A percentile compares a stretch with the other conserved stretches of the same genome.
phyloP scores from a whole-genome alignment of 2,329 filamentous ascomycete genomes.

The Pezizomycotina sp. region DNA sequence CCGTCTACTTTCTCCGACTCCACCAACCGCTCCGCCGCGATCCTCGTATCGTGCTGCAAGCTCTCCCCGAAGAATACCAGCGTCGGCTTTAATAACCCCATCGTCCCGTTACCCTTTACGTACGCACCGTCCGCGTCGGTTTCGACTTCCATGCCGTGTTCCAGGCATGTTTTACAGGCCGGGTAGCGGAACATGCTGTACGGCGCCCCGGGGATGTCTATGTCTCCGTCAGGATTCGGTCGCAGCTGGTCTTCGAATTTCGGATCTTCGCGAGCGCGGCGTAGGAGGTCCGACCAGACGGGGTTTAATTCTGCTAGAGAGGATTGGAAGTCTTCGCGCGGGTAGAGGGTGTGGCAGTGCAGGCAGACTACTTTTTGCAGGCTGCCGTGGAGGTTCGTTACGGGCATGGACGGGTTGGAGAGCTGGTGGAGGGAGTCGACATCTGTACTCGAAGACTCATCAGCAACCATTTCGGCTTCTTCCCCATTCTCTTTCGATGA shows the following conservation, averaged over 20 bases:
- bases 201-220: slow-evolving; percentile 70
- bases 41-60: slow-evolving; percentile 53
- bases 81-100: slow-evolving; percentile 76
- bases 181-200: slow-evolving; percentile 88
- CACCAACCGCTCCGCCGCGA: slow-evolving; percentile 60
- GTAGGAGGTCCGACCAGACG: slow-evolving; percentile 65
- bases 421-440: slow-evolving; percentile 82
- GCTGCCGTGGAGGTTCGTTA: slow-evolving; percentile 82
- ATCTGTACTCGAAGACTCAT: slow-evolving; percentile 31
- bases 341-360: slow-evolving; percentile 55
- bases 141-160: slow-evolving; percentile 40
- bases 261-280: slow-evolving; percentile 57
- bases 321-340: slow-evolving; percentile 57
- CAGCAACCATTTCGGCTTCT: background rate
- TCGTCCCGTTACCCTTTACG: slow-evolving; percentile 22
- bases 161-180: slow-evolving; percentile 64
- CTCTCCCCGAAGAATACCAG: slow-evolving; percentile 96
- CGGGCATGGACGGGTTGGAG: slow-evolving; percentile 58
- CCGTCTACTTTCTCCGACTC: slow-evolving; percentile 59
- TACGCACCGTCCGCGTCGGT: slow-evolving; percentile 61
- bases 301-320: slow-evolving; percentile 68
- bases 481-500: background rate
- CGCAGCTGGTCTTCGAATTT: slow-evolving; percentile 52
- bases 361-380: slow-evolving; percentile 66
- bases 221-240: slow-evolving; percentile 86